Evolutionary conservation across 75 land plant genomes (phyloP), one percentile per base, ranked within the genome.

Genomic region (Adiantum capillusveneris): DNA sequence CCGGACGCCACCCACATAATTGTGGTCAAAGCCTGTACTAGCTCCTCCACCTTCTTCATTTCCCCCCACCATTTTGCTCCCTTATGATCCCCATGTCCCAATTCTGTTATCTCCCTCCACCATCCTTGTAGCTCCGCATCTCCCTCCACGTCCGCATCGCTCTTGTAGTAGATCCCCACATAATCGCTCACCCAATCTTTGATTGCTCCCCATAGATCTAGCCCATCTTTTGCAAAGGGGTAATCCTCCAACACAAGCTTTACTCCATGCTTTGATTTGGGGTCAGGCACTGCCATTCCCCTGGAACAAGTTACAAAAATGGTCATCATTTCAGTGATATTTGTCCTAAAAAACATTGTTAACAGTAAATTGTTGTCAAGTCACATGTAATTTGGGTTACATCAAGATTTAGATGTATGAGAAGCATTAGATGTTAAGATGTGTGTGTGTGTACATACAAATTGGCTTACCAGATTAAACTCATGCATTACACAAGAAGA

Each of bases 1-100:
- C 67, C 84, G 0, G 86, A 83, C 16, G 78, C 53, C 12, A 78
- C 63, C 91, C 91, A 87, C 1, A 75, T 73, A 31, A 83, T 60
- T 25, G 79, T 83, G 37, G 84, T 80, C 19, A 87, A 18, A 13
- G 74, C 60, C 1, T 65, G 46, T 6, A 57, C 52, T 1, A 80
- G 74, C 51, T 71, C 64, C 25, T 53, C 25, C 0, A 63, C 62
- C 13, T 72, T 69, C 30, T 67, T 31, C 36, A 86, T 58, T 12
- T 42, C 28, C n/a, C 45, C 64, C 73, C 78, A 75, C 30, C 78
- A 87, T 11, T 63, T 3, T 2, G 50, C 55, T 1, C 17, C 25
- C 30, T 54, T 64, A 2, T 75, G 30, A 39, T 72, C 76, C 1
- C 59, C 75, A 29, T 77, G 79, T 5, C 70, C 79, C 14, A 66